A percentile compares a stretch with the other conserved stretches of the same genome.
Evolutionary conservation across 768 basidiomycete species (phyloP).

Genomic region (Mycena floridula): DNA sequence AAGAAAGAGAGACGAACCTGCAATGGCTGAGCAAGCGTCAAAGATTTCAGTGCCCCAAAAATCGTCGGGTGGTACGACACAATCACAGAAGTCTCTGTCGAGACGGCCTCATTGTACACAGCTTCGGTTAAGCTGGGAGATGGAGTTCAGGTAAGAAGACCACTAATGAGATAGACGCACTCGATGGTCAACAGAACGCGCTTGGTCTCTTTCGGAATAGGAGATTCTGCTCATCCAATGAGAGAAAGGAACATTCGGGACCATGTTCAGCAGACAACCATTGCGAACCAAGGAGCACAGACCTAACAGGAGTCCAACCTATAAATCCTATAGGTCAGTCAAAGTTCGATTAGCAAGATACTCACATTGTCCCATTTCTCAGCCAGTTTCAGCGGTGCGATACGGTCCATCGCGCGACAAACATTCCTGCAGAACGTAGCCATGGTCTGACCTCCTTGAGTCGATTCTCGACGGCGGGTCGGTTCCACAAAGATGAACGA

Average conservation of each 20-base stretch:
- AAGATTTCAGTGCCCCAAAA: constrained; percentile 65
- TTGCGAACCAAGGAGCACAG: constrained; percentile 10
- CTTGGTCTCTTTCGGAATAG: constrained; percentile 38
- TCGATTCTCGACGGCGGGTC: no score
- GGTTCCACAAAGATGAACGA: no score
- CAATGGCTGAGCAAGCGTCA: constrained; percentile 74
- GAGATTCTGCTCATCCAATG: constrained; percentile 39
- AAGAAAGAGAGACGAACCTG: no score
- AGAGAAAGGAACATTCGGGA: constrained; percentile 3
- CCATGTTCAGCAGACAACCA: not conserved
- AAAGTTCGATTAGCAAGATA: constrained; percentile 4
- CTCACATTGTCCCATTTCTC: constrained; percentile 94
- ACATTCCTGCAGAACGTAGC: constrained; percentile 41
- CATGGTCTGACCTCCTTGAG: no score
- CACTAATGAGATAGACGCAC: constrained; percentile 28
- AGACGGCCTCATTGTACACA: constrained; percentile 64
- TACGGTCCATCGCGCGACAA: constrained; percentile 68
- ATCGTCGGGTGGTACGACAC: constrained; percentile 85
- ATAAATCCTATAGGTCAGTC: constrained; percentile 10
- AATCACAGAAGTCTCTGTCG: constrained; percentile 56
- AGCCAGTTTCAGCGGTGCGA: constrained; percentile 82
- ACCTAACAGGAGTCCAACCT: constrained; percentile 79
- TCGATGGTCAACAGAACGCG: constrained; percentile 67
- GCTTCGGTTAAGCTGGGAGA: constrained; percentile 59
- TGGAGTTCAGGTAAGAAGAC: constrained; percentile 11